Base-by-base conservation (phyloP, 768 basidiomycete genomes). In the Pleurotus djamor region DNA sequence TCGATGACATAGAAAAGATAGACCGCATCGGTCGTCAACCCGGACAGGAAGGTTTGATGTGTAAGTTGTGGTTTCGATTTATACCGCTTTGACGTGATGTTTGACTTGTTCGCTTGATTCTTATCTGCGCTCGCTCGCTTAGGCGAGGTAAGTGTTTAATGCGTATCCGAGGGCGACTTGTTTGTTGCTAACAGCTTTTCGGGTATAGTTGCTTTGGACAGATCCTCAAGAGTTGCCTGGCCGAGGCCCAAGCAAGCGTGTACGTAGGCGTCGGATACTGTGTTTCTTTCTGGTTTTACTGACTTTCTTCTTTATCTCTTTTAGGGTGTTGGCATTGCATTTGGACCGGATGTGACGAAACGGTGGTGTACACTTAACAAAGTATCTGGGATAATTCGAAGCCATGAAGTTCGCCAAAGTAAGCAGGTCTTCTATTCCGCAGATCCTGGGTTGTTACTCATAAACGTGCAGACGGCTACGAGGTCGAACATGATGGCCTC, bases 371-470 rank as follows among this genome's bases (percentile, higher is more conserved):
- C 85, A 38, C 77, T 89, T 32, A 97, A 97, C 70, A 83, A 86
- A 13, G 83, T 98, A 49, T 87, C 94, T 21, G 94, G 92, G 5
- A 80, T 99, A 58, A 89, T 98, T 63, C 90, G 97, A 51, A 94
- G 92, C 65, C 97, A 99, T 70, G 97, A 99, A 82, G 96, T 98
- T 57, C 86, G 97, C 60, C 92, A 94, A 80, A 85, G 89, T 87
- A 65, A 60, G 82, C 21, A 71, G 28, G 48, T 63, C 44, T 55
- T 52, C 12, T 36, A 35, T 61, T 5, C 57, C 48, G 21, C 41
- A 48, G 48, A 35, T 44, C 38, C 32, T 10, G n/a, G 43, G 47
- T 51, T 38, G 56, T 55, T 57, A 55, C 36, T 21, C 44, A 56
- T 48, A 17, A 48, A 48, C 34, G 14, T 59, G 60, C 66, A 90